A percentile compares a stretch with the other conserved stretches of the same genome.
Conservation (phyloP, 1,284 basidiomycete species). For the Ceratobasidium sp. region DNA sequence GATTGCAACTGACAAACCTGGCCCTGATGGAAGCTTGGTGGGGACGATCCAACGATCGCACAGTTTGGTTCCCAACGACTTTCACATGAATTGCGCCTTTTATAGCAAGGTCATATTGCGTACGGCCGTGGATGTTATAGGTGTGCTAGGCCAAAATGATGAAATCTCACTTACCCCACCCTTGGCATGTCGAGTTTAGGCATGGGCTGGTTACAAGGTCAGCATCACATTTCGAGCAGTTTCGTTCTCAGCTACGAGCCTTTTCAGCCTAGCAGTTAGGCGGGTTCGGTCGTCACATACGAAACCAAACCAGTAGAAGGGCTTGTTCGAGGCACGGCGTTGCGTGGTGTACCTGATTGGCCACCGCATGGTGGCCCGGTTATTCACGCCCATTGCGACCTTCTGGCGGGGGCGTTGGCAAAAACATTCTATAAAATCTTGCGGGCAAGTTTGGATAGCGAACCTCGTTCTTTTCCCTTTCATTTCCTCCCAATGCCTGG, state of each 20-base stretch:
- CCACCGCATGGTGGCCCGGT: too few relatives aligned
- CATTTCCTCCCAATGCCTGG: neutral
- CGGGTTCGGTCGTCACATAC: too few relatives aligned
- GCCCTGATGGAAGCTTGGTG: too few relatives aligned
- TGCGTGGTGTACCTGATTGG: too few relatives aligned
- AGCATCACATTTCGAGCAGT: too few relatives aligned
- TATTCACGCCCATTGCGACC: too few relatives aligned
- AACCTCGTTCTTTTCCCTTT: neutral
- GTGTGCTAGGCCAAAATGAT: neutral
- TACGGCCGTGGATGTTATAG: neutral
- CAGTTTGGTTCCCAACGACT: neutral
- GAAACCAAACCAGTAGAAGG: too few relatives aligned
- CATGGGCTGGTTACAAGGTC: too few relatives aligned
- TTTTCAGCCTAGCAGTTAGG: too few relatives aligned
- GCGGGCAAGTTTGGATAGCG: neutral
- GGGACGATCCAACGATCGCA: neutral
- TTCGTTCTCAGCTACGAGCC: too few relatives aligned
- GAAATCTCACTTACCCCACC: neutral
- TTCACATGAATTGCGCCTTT: neutral
- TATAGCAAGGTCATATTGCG: neutral
- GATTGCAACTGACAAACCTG: too few relatives aligned
- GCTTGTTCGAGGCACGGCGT: too few relatives aligned
- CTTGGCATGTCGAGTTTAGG: neutral
- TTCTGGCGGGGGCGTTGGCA: neutral
- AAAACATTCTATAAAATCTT: neutral